These are phyloP conservation scores for Vicia sativa DNA, from an alignment of 306 rosid species.

Conservation along the genomic window DNA sequence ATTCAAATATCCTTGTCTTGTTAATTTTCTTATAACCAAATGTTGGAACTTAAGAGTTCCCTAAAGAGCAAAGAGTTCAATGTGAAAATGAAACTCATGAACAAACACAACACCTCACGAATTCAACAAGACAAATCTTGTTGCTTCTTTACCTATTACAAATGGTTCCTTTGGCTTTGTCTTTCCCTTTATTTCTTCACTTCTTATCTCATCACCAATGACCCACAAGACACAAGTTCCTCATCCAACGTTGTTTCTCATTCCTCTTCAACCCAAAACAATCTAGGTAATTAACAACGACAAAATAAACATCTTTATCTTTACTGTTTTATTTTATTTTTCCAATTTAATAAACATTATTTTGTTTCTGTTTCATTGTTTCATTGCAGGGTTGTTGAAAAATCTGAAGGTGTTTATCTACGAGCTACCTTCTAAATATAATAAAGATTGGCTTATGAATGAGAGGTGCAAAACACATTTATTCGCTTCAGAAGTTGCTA, in stretches of 20 bases:
- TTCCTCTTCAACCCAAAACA: too few relatives aligned
- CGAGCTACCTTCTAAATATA: slow-evolving; percentile 70
- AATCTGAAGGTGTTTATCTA: slow-evolving; percentile 65
- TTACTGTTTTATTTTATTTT: neutral
- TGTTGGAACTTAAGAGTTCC: slow-evolving; percentile 53
- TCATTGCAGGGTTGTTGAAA: slow-evolving; percentile 41
- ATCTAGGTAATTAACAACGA: too few relatives aligned
- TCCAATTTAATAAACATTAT: too few relatives aligned
- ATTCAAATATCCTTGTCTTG: neutral
- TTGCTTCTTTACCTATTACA: slow-evolving; percentile 63
- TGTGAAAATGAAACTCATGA: slow-evolving; percentile 70
- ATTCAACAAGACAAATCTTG: slow-evolving; percentile 53
- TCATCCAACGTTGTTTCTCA: slow-evolving; percentile 43
- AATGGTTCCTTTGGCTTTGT: slow-evolving; percentile 73
- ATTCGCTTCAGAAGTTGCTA: too few relatives aligned
- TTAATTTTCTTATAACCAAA: slow-evolving; percentile 42
- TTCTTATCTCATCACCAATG: slow-evolving; percentile 57
- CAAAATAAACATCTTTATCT: too few relatives aligned
- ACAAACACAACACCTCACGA: slow-evolving; percentile 46
- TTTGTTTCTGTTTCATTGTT: too few relatives aligned
- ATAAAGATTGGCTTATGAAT: slow-evolving; percentile 81
- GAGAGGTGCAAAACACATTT: too few relatives aligned
- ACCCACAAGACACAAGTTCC: slow-evolving; percentile 35
- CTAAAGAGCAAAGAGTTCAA: slow-evolving; percentile 56
- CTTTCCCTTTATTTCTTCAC: slow-evolving; percentile 70